Base-by-base conservation (phyloP, 768 basidiomycete species). In the Tulasnella sp. region DNA sequence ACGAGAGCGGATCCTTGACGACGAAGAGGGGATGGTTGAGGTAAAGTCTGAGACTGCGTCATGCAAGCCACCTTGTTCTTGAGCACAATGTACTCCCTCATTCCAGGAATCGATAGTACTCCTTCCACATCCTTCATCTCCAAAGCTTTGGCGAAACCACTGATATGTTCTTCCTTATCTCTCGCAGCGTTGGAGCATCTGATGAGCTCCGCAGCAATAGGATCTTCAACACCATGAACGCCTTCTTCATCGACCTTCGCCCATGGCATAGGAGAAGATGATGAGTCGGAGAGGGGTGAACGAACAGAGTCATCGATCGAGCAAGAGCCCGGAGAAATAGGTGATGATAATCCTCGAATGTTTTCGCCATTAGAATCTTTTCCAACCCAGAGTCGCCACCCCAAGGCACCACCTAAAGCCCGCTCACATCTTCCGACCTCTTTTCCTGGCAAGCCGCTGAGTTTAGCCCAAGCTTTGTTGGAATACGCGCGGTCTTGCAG, bases 371-470 rank as follows among this genome's bases (percentile, higher is more conserved):
- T 46, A 67, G 66, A 59, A 70, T 54, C 67, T 66, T 88, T 88
- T 50, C 87, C 87, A 34, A 92, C 86, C 87, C 88, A 91, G 20
- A 92, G 76, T n/a, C 85, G 76, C 86, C 87, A 93, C 54, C 81
- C 80, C 16, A 93, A 74, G 7, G 87, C 81, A 62, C 80, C 78
- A 20, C 89, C 85, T 35, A 96, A 76, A 0, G 84, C 85, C 20
- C 85, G 78, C 65, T 96, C 92, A 61, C 88, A 91, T 15, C 79
- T 76, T 33, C 86, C 80, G 45, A 96, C 84, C 69, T 96, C 91
- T 35, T 78, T 69, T 4, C 87, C 78, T 0, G 81, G 77, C 2
- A 96, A 72, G 15, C 90, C 89, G n/a, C 84, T 85, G 5, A 96
- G 74, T 60, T 91, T 90, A 1, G 86, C 84, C 92, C 92, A 95